Base-by-base conservation (phyloP, 257 asterid genomes). In the Scutellaria galericulata region DNA sequence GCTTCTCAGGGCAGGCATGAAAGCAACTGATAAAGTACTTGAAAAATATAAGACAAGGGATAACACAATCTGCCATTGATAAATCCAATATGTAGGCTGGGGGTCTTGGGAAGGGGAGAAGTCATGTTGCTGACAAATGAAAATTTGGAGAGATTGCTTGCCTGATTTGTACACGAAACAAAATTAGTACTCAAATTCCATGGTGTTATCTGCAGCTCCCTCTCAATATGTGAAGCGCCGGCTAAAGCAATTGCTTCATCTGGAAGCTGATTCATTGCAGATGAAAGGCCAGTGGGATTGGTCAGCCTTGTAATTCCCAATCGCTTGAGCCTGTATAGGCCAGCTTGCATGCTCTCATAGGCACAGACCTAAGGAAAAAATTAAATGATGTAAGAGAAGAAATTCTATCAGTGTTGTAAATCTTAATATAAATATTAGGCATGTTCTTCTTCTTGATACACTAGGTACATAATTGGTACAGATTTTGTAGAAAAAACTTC, bases 241-340 rank as follows among this genome's bases (percentile, higher is more conserved):
- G 99, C 99, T 84, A 95, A 84, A 76, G 99, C 79, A 76, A 95
- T 87, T 57, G 99, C 99, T 87, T 95, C 99, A 86, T 86, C 95
- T 52, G 99, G 99, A 83, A 95, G 98, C 89, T 90, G 99, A 83
- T 87, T 95, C 99, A 95, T 88, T 70, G 99, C 99, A 72, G 99
- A 81, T 35, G 94, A 84, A 82, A 95, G 95, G 53, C 99, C 99
- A 35, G 87, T 66, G 22, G 97, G 96, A 42, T 73, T 82, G 64
- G 87, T 92, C 76, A 92, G 80, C 80, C 90, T 88, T 40, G 98
- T 85, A 77, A 95, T 92, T 66, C 99, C 99, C 79, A 95, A 74
- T 66, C 97, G 83, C 73, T 91, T 95, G 50, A 95, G 96, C 85
- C 99, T 87, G 84, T 88, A 90, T 12, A 79, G 82, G 70, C 99